Percentiles rank a stretch among this genome's conserved stretches.
These are phyloP conservation scores for Suillus weaverae DNA, from an alignment of 768 basidiomycete species.

Conservation along the genomic window DNA sequence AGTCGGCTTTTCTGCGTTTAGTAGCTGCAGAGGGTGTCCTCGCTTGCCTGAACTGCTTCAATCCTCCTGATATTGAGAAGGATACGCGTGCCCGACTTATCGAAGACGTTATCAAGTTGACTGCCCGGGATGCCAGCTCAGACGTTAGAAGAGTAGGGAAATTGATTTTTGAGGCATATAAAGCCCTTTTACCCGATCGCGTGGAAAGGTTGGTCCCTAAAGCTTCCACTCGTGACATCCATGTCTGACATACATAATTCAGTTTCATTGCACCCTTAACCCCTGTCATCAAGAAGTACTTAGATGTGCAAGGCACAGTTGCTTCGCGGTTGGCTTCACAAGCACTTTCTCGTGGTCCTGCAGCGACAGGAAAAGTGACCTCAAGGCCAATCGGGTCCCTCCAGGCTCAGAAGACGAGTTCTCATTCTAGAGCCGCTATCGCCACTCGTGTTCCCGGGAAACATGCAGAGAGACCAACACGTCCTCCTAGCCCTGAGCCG, in stretches of 20 bases:
- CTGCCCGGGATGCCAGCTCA: slow-evolving; percentile 72
- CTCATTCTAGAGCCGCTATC: background rate
- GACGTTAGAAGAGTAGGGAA: slow-evolving; percentile 71
- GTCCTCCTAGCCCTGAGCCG: background rate
- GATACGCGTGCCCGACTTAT: slow-evolving; percentile 63
- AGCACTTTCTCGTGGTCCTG: background rate
- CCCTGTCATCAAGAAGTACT: slow-evolving; percentile 75
- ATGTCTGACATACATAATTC: slow-evolving; percentile 12
- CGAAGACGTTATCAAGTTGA: slow-evolving; percentile 65
- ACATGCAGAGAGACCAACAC: background rate
- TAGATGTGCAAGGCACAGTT: slow-evolving; percentile 45
- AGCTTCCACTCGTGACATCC: slow-evolving; percentile 1
- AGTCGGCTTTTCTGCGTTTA: slow-evolving; percentile 62
- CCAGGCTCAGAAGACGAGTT: slow-evolving; percentile 2
- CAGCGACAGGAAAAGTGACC: background rate
- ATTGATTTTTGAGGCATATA: slow-evolving; percentile 76
- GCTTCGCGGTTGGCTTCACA: background rate
- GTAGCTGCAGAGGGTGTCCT: slow-evolving; percentile 66
- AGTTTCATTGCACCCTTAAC: slow-evolving; percentile 77
- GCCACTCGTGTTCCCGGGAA: background rate
- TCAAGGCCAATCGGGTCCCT: background rate
- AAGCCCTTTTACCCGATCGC: slow-evolving; percentile 63
- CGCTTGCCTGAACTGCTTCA: slow-evolving; percentile 69
- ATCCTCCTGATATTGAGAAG: slow-evolving; percentile 77
- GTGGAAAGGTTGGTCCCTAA: slow-evolving; percentile 56